Conservation (phyloP, 1,284 basidiomycete genomes). For the Fomitiporia mediterranea region DNA sequence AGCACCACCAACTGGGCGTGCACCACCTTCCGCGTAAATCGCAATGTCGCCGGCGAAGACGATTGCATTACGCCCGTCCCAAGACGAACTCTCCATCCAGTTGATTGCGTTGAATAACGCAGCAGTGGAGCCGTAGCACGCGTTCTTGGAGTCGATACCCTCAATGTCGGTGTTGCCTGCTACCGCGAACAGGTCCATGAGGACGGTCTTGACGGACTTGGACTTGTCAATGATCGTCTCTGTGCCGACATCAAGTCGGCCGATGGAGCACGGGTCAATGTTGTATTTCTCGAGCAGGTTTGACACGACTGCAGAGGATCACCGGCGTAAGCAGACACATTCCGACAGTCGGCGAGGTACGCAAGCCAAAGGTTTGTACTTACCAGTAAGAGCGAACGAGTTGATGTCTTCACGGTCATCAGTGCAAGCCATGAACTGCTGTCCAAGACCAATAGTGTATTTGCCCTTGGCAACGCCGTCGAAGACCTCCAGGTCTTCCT, state of each 20-base stretch:
- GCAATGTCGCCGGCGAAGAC: constrained; percentile 98
- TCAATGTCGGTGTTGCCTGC: constrained; percentile 97
- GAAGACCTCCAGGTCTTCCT: constrained; percentile 91
- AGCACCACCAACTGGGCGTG: constrained; percentile 95
- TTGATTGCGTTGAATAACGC: constrained; percentile 97
- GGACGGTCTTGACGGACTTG: constrained; percentile 96
- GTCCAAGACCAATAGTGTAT: constrained; percentile 98
- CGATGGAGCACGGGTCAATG: constrained; percentile 94
- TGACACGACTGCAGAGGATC: constrained; percentile 56
- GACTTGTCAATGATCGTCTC: constrained; percentile 99
- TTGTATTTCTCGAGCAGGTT: constrained; percentile 92
- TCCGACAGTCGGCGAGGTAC: constrained; percentile 6
- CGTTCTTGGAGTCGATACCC: constrained; percentile 99
- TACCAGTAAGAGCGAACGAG: constrained; percentile 93
- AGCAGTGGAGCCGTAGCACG: constrained; percentile 98
- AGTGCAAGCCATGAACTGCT: constrained; percentile 97
- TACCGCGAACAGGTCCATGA: constrained; percentile 95
- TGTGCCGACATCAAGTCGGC: constrained; percentile 96
- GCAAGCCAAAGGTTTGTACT: constrained; percentile 28
- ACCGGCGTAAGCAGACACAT: neutral
- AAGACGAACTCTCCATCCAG: constrained; percentile 96
- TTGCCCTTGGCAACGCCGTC: constrained; percentile 96
- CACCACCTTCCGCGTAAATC: constrained; percentile 94
- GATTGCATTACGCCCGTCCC: constrained; percentile 98
- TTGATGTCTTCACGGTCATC: constrained; percentile 99